Base-by-base conservation (phyloP, 208 protist genomes). In the Trypanosoma vivax region DNA sequence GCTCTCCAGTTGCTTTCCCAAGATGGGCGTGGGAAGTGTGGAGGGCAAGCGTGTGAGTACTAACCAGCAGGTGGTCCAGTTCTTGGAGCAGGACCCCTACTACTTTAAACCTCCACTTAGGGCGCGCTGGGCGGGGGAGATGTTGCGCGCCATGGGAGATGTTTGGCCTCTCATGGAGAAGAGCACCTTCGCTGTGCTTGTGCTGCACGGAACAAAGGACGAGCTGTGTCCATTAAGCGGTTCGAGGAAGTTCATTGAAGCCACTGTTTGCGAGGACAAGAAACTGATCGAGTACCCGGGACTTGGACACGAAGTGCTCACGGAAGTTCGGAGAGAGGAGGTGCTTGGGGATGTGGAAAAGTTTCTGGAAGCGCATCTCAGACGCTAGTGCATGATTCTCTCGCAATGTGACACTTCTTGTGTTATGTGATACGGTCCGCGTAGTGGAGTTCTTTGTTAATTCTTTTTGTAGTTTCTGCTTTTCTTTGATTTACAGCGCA, bases 191-290 rank as follows among this genome's bases (percentile, higher is more conserved):
- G 70, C 82, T 11, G 67, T 87, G 45, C 48, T 86, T 5, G 79
- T 90, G 25, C 65, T 90, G 1, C 76, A 84, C 63, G 79, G 82
- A 40, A 53, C 52, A 34, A 57, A 74, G 0, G 82, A 90, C 51
- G 0, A 39, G 16, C 48, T 90, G 42, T 87, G 78, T 50, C 30
- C 48, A 10, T 9, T 81, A 24, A 34, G 46, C 2, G 61, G 56
- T 19, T 72, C 82, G 1, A 19, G 41, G n/a, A 34, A 57, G 52
- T 84, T 90, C 37, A 63, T 68, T 45, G 50, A 65, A 40, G 42
- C 39, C 24, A 63, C 73, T 1, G 21, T 57, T 7, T 85, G 76
- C 2, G 56, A 5, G 10, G 75, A 86, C 51, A 90, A 90, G 50
- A 16, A 73, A 10, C 19, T 83, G 11, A 55, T 51, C 25, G 57